Evolutionary conservation across 192 early-diverging fungal species (phyloP).

Genomic region (Backusella morwellensis): DNA sequence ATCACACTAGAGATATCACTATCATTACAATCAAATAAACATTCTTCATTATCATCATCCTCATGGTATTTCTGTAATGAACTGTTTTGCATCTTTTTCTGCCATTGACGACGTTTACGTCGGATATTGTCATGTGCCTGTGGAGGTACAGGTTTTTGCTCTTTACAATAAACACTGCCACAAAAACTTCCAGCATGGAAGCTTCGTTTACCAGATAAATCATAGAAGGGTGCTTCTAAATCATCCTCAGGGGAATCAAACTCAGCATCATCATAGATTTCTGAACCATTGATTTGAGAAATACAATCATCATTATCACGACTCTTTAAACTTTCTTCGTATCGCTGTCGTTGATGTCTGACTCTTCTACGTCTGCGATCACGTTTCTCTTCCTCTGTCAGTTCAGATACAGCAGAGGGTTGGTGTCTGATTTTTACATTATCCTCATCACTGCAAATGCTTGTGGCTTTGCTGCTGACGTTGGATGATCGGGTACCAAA

Average conservation of each 20-base stretch:
- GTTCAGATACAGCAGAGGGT: neutral
- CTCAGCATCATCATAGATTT: neutral
- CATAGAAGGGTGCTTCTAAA: neutral
- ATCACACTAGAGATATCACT: neutral
- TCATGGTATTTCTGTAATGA: neutral
- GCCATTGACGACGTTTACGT: constrained; percentile 4
- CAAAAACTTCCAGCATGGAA: constrained; percentile 11
- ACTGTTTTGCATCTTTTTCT: neutral
- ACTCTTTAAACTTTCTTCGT: constrained; percentile 6
- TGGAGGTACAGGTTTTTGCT: neutral
- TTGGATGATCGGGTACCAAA: constrained; percentile 10
- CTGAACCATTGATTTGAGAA: constrained; percentile 7
- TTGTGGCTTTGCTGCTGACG: neutral
- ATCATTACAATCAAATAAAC: neutral
- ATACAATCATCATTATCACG: constrained; percentile 5
- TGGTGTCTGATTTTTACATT: neutral
- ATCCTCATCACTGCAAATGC: neutral
- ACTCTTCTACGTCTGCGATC: constrained; percentile 17
- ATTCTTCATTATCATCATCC: neutral
- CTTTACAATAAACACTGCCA: constrained; percentile 4
- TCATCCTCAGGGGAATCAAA: neutral
- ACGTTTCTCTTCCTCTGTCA: neutral
- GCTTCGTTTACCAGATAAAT: constrained; percentile 6
- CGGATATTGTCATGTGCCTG: neutral
- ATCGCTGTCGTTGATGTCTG: neutral